phyloP scores from a whole-genome alignment of 2,329 filamentous ascomycete species.

The Sodiomyces alkalinus region DNA sequence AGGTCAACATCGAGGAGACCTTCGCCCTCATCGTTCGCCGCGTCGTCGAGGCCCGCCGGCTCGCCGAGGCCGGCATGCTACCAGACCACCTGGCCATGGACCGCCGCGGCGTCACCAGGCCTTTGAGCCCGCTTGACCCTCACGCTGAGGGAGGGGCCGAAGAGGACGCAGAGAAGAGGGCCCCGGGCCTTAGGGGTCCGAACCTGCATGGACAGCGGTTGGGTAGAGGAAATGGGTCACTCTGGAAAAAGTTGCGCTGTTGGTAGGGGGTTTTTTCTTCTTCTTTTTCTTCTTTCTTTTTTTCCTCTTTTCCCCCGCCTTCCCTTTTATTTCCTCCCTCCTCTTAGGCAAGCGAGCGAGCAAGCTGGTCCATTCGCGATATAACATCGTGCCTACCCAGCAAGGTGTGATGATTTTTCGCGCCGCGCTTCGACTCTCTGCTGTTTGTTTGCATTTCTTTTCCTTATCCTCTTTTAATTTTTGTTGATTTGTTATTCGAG shows the following conservation, averaged over 20 bases:
- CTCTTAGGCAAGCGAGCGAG: no score
- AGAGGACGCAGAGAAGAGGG: conserved; percentile 26
- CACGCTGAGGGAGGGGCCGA: conserved; percentile 7
- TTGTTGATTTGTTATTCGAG: no score
- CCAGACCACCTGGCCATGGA: conserved; percentile 25
- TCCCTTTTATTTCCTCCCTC: no score
- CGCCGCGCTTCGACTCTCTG: no score
- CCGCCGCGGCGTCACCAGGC: conserved; percentile 40
- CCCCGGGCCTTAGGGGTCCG: conserved; percentile 27
- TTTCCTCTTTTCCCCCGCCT: no score
- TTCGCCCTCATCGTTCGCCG: conserved; percentile 56
- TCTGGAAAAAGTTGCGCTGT: conserved; percentile 41
- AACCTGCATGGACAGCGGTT: conserved; percentile 26
- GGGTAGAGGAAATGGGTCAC: conserved; percentile 26
- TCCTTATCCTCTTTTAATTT: no score
- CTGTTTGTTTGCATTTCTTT: no score
- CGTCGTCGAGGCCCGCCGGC: conserved; percentile 40
- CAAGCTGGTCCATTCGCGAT: no score
- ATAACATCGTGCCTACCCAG: no score
- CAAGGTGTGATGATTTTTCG: no score
- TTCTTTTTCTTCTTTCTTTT: neutral
- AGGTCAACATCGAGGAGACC: conserved; percentile 82
- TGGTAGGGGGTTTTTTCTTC: conserved; percentile 22
- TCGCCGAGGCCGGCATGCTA: conserved; percentile 30
- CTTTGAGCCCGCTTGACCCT: conserved; percentile 35